Percentiles rank a stretch among this genome's conserved stretches.
Conservation (phyloP, 305 asterid genomes). For the Fraxinus albicans region DNA sequence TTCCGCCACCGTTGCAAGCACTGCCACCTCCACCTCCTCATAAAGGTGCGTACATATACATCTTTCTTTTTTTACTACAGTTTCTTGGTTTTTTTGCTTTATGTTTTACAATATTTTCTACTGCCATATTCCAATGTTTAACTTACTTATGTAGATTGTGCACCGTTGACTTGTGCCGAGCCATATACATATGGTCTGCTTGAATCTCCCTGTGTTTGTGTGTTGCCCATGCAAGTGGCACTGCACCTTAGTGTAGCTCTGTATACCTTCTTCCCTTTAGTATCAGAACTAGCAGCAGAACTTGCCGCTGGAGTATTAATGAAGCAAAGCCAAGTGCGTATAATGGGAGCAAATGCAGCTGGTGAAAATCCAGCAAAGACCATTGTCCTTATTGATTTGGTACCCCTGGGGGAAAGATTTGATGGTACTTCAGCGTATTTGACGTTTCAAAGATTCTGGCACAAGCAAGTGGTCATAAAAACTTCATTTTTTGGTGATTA, state of each 20-base stretch:
- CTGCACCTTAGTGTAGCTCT: constrained; percentile 65
- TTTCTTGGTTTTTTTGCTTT: constrained; percentile 11
- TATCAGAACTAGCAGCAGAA: constrained; percentile 81
- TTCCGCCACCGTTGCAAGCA: constrained; percentile 52
- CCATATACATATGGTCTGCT: constrained; percentile 80
- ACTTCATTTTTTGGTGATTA: constrained; percentile 72
- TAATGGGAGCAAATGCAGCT: constrained; percentile 96
- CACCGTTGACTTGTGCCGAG: constrained; percentile 65
- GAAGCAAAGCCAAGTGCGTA: constrained; percentile 87
- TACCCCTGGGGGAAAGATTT: constrained; percentile 70
- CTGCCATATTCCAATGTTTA: constrained; percentile 17
- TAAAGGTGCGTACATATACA: constrained; percentile 55
- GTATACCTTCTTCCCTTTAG: constrained; percentile 90
- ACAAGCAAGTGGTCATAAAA: constrained; percentile 60
- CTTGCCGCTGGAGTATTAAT: constrained; percentile 65
- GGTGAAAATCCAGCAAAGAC: constrained; percentile 78
- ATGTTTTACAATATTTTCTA: constrained; percentile 10
- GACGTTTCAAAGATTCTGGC: constrained; percentile 78
- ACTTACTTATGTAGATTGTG: constrained; percentile 56
- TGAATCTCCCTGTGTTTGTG: constrained; percentile 76
- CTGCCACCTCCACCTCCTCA: constrained; percentile 96
- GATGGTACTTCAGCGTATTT: constrained; percentile 63
- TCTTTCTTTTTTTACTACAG: background rate
- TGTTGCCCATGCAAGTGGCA: constrained; percentile 81
- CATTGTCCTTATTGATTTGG: constrained; percentile 68